Base-by-base conservation (phyloP, 495 filamentous ascomycete species). In the Penicillium robsamsonii region DNA sequence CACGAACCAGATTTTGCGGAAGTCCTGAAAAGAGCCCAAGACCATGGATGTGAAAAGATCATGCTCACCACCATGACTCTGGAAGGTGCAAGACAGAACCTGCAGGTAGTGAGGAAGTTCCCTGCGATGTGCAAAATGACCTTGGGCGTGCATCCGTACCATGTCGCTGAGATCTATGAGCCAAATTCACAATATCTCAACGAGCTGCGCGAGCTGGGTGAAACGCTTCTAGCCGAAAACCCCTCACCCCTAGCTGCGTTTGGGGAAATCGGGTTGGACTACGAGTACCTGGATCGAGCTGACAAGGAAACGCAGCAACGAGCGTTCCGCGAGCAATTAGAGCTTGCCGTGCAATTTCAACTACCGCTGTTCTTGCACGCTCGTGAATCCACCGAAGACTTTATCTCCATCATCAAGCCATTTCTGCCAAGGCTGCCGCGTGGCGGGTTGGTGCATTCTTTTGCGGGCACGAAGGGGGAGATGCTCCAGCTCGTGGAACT, bases 231-330 rank as follows among this genome's bases (percentile, higher is more conserved):
- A 0, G 57, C 53, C 0, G 56, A 65, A 5, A 22, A 30, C 0
- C 44, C 56, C 5, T 64, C 67, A 0, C 62, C 61, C 2, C 57
- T 72, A 0, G 69, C 64, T 5, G 67, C 65, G 4, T 72, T 68
- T 38, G 67, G 65, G 1, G 65, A 72, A 43, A 72, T 72, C 33
- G 67, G 65, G 0, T 53, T 72, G 2, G 67, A 70, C n/a, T 72
- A 70, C 20, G 63, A 62, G 12, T 70, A 68, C 46, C 55, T 72
- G 2, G 56, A 65, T 4, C 60, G 63, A 5, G 63, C 70, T 1
- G 62, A 70, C 46, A 69, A 69, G 49, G 53, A 57, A 20, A 67
- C 62, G 11, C 63, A 72, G 45, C 60, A 67, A 13, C 63, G 65
- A 9, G 67, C 65, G 4, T 69, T 72, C 27, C 52, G 61, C 4